Percentiles rank a stretch among this genome's conserved stretches.
Conservation (phyloP, 805 yeast species). For the Millerago galiae region DNA sequence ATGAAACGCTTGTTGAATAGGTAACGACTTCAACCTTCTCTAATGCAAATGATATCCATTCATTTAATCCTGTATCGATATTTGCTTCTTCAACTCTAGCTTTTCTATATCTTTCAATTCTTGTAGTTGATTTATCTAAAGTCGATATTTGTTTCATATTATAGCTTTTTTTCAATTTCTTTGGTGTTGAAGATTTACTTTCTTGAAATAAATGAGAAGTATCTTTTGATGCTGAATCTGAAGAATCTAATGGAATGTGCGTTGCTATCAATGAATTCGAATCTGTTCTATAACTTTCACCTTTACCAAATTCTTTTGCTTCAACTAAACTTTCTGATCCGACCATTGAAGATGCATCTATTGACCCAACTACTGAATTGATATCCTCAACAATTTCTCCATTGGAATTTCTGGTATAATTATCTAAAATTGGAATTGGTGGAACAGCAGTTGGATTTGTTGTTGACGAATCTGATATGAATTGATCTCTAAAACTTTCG, state of each 20-base stretch:
- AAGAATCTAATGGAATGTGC: conserved; percentile 20
- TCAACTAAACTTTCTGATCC: conserved; percentile 6
- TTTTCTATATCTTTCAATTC: conserved; percentile 34
- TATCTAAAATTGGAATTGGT: conserved; percentile 24
- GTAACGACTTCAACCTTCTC: conserved; percentile 25
- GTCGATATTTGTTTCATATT: conserved; percentile 37
- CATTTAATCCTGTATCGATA: conserved; percentile 51
- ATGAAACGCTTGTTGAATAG: conserved; percentile 24
- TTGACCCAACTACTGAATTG: conserved; percentile 7
- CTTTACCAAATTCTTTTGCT: background rate
- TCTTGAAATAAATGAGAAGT: conserved; percentile 8
- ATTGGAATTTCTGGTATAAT: conserved; percentile 24
- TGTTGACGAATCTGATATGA: conserved; percentile 30
- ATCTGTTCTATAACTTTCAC: conserved; percentile 19
- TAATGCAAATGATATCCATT: conserved; percentile 41
- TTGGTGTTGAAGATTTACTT: conserved; percentile 13
- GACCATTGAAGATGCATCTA: background rate
- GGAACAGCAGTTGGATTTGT: conserved; percentile 33
- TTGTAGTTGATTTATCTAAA: conserved; percentile 35
- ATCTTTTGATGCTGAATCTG: conserved; percentile 7
- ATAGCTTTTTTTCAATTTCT: conserved; percentile 6
- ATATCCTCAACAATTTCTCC: conserved; percentile 23
- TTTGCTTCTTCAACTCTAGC: conserved; percentile 37
- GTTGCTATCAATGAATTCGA: conserved; percentile 18
- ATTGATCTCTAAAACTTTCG: conserved; percentile 39